phyloP scores from a whole-genome alignment of 2,329 filamentous ascomycete species.

The Bretziella fagacearum region DNA sequence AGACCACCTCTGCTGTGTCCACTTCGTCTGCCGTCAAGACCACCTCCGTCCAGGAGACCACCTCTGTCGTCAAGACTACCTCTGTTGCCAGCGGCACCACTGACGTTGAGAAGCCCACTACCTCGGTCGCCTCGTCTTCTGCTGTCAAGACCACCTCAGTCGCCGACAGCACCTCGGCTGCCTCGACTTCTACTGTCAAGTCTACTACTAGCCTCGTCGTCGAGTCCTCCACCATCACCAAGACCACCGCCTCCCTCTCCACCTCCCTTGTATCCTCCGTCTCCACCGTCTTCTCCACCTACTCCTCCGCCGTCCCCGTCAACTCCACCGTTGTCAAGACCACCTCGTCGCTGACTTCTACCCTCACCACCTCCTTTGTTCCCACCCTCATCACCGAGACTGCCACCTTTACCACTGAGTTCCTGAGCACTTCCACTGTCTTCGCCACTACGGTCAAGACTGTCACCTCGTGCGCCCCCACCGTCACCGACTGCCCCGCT shows the following conservation, averaged over 20 bases:
- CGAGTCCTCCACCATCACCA: constrained; percentile 20
- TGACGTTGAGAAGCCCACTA: constrained; percentile 12
- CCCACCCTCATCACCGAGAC: constrained; percentile 13
- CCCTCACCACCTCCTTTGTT: constrained; percentile 11
- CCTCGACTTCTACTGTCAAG: constrained; percentile 8
- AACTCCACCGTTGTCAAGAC: constrained; percentile 12
- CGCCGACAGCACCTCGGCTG: not conserved
- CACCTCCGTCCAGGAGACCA: not conserved
- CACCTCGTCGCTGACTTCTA: constrained; percentile 11
- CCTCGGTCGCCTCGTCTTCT: constrained; percentile 6
- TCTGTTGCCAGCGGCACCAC: constrained; percentile 7
- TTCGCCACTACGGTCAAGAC: constrained; percentile 33
- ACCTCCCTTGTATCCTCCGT: constrained; percentile 10
- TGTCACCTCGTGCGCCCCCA: constrained; percentile 32
- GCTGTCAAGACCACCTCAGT: constrained; percentile 13
- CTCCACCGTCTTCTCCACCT: constrained; percentile 11
- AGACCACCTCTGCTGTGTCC: constrained; percentile 11
- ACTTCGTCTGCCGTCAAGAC: constrained; percentile 15
- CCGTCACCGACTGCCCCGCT: constrained; percentile 33
- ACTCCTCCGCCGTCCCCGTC: constrained; percentile 12
- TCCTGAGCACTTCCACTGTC: constrained; percentile 32
- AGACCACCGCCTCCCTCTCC: constrained; percentile 14
- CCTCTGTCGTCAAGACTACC: constrained; percentile 1
- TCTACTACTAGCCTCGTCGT: constrained; percentile 16
- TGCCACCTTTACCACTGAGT: constrained; percentile 21